Evolutionary conservation across 2,329 filamentous ascomycete genomes (phyloP), one percentile per base, ranked within the genome.

Genomic region (Cladosporium sp.): DNA sequence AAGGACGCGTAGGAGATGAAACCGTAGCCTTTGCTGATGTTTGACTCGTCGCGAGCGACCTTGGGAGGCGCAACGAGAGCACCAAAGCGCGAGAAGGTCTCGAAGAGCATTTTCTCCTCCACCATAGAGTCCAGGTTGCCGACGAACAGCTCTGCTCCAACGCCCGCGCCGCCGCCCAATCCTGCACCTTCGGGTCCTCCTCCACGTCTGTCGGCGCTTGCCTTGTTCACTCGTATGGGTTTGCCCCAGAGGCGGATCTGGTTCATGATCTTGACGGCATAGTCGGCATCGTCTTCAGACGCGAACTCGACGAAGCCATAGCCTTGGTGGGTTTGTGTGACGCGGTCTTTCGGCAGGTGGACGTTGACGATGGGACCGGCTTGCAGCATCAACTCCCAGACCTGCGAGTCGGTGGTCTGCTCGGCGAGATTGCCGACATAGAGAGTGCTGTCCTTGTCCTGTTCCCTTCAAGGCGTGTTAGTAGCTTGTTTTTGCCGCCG

Each of bases 221-320:
- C 85, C 74, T 97, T 99, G 77, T 99, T 99, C 56, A 99, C 92
- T 63, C 93, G 86, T 62, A 99, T 88, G 15, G 91, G 90, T 69
- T 96, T 97, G 58, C 91, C 91, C 70, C 87, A 96, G 19, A 99
- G 76, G 54, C 91, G 86, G 59, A 97, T 86, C 67, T 92, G 89
- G 73, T 97, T 97, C 87, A 97, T 95, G 60, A 96, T 89, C 66
- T 92, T 86, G 61, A 90, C 88, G 18, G 93, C 92, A 74, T 99
- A 99, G 68, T 97, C 93, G 62, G 93, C 93, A 70, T 96, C 93
- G 64, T 90, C 85, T 68, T 96, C 90, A 60, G 87, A 91, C 66
- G 90, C 92, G 71, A 96, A 99, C 72, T 99, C 93, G 71, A 99
- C 93, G 72, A 99, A 99, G 63, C 93, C 93, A 77, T 96, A 99